phyloP scores from a whole-genome alignment of 2,329 filamentous ascomycete species.

The Colletotrichum tofieldiae region DNA sequence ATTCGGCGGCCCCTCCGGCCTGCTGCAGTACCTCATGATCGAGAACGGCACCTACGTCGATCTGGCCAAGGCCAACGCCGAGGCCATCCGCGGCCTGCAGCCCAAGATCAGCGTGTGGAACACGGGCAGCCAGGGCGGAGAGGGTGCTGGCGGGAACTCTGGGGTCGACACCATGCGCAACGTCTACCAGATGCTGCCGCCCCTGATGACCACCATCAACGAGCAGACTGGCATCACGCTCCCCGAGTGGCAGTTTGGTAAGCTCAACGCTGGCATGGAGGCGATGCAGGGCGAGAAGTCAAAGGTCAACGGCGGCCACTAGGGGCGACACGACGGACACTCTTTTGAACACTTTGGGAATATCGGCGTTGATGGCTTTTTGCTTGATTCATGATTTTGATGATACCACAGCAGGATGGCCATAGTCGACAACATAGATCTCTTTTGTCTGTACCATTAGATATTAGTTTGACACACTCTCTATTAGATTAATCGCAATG shows the following conservation, averaged over 20 bases:
- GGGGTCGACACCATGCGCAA: constrained; percentile 80
- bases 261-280: constrained; percentile 54
- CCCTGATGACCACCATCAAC: constrained; percentile 87
- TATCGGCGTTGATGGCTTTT: constrained; percentile 27
- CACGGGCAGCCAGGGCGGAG: constrained; percentile 72
- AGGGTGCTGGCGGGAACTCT: constrained; percentile 55
- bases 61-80: constrained; percentile 83
- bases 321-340: background rate
- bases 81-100: constrained; percentile 81
- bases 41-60: constrained; percentile 85
- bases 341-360: background rate
- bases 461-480: background rate
- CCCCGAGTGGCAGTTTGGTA: constrained; percentile 81
- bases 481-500: background rate
- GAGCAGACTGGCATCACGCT: constrained; percentile 89
- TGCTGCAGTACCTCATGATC: constrained; percentile 91
- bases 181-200: constrained; percentile 87
- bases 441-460: constrained; percentile 28
- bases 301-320: constrained; percentile 30
- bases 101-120: constrained; percentile 96
- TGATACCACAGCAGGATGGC: constrained; percentile 31
- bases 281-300: constrained; percentile 47
- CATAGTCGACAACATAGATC: constrained; percentile 25
- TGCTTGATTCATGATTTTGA: constrained; percentile 16
- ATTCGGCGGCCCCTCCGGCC: constrained; percentile 82